Evolutionary conservation across 176 grass and related monocot species (phyloP), one percentile per base, ranked within the genome.

Genomic region (Typha latifolia): DNA sequence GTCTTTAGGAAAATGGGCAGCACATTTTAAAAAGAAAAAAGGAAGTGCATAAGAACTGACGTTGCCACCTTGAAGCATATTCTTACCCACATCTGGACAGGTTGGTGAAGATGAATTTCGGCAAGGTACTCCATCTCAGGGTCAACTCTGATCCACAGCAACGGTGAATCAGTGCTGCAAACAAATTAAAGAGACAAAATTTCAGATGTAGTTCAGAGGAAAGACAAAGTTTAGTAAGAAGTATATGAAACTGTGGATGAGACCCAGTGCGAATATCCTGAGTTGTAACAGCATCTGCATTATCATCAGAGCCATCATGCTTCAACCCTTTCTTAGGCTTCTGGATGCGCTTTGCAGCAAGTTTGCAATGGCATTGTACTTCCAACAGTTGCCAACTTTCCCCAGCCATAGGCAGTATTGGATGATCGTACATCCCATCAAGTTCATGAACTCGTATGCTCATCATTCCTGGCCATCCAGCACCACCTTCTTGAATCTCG

Each of bases 391-490:
- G 93, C 72, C 90, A 92, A 62, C 76, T 78, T 72, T 97, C 93
- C 51, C 93, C 93, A 75, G 88, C 82, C 78, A 97, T 73, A 63
- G 93, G 88, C 26, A 97, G 70, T 82, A 92, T 78, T 49, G 93
- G 94, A 79, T 92, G 89, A 72, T 97, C 93, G 32, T 97, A 92
- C 5, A 84, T 82, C 23, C 78, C 88, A 62, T 92, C 94, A 43
- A 85, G 79, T 86, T 97, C 94, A 76, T 97, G 89, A 84, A 97
- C 82, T 64, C 85, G 88, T 20, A 92, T 69, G 19, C 85, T 97
- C 89, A 97, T 97, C 94, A 97, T 97, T 82, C 94, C 93, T 64
- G 93, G 93, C 88, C 93, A 96, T 79, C 88, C 85, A 77, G 62
- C 61, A 72, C 84, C 82, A 29, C 74, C 72, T 89, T 91, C 92